phyloP scores from a whole-genome alignment of 768 basidiomycete species.

The Steccherinum ochraceum region DNA sequence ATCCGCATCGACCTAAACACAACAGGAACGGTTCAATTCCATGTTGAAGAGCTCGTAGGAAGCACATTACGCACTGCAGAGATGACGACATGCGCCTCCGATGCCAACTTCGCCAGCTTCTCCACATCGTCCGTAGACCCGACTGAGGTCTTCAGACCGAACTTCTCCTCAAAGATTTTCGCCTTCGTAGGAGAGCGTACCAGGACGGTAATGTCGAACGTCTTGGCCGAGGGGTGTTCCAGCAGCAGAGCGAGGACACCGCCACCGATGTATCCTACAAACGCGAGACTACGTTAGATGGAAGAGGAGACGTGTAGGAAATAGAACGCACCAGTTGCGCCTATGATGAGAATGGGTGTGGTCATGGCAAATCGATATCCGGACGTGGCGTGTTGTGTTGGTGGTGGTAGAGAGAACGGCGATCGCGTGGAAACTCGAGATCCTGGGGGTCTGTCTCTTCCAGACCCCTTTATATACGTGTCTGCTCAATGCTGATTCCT shows the following conservation, averaged over 20 bases:
- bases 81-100: constrained; percentile 33
- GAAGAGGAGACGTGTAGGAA: too few relatives aligned
- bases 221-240: constrained; percentile 32
- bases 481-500: too few relatives aligned
- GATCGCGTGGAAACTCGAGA: too few relatives aligned
- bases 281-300: too few relatives aligned
- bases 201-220: constrained; percentile 40
- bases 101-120: constrained; percentile 31
- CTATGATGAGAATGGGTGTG: neutral
- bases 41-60: neutral
- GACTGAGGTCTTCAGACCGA: constrained; percentile 12
- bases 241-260: constrained; percentile 43
- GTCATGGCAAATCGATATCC: too few relatives aligned
- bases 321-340: neutral
- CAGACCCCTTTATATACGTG: too few relatives aligned
- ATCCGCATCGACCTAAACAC: constrained; percentile 38
- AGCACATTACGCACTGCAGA: constrained; percentile 2
- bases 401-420: too few relatives aligned
- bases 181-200: constrained; percentile 37
- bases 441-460: too few relatives aligned
- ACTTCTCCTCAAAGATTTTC: constrained; percentile 13
- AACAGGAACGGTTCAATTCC: neutral
- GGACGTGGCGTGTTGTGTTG: too few relatives aligned
- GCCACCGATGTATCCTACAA: constrained; percentile 50
- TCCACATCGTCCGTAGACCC: constrained; percentile 24